These are phyloP conservation scores for Ephemerocybe angulata DNA, from an alignment of 768 basidiomycete species.

Conservation along the genomic window DNA sequence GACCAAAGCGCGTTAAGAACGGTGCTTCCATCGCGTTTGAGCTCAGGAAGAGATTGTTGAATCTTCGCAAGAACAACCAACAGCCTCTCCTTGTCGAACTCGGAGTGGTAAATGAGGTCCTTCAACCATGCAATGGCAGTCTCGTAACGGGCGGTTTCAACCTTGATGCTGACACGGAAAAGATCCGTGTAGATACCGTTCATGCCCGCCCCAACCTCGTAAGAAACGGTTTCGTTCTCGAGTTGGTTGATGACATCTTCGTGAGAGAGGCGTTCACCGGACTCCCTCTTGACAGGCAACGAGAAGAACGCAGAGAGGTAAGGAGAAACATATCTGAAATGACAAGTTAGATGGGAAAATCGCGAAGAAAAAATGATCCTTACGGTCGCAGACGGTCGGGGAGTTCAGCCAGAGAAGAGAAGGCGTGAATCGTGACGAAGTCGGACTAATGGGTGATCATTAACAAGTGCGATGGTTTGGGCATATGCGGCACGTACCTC, in stretches of 20 bases:
- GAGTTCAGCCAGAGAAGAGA: conserved; percentile 72
- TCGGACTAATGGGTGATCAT: conserved; percentile 61
- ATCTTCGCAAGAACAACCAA: conserved; percentile 84
- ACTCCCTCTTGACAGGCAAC: conserved; percentile 68
- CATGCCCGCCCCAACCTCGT: conserved; percentile 68
- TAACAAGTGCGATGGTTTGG: conserved; percentile 5
- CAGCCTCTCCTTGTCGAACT: conserved; percentile 82
- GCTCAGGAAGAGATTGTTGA: conserved; percentile 83
- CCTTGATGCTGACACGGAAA: conserved; percentile 75
- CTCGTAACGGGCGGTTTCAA: conserved; percentile 77
- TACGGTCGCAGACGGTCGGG: conserved; percentile 76
- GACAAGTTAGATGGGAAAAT: conserved; percentile 2
- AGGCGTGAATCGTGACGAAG: conserved; percentile 79
- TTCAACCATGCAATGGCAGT: conserved; percentile 81
- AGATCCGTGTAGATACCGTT: conserved; percentile 68
- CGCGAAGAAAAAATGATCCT: conserved; percentile 20
- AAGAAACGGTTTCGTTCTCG: conserved; percentile 87
- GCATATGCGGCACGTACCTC: conserved; percentile 45
- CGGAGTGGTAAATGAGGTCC: conserved; percentile 70
- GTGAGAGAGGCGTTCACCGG: conserved; percentile 69
- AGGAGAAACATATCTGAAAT: conserved; percentile 60
- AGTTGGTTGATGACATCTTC: conserved; percentile 91
- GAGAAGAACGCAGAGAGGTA: conserved; percentile 87
- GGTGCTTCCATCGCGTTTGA: conserved; percentile 84
- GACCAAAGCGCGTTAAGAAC: conserved; percentile 72